Evolutionary conservation across 116 monocot species (phyloP).

Genomic region (Thalassia testudinum): DNA sequence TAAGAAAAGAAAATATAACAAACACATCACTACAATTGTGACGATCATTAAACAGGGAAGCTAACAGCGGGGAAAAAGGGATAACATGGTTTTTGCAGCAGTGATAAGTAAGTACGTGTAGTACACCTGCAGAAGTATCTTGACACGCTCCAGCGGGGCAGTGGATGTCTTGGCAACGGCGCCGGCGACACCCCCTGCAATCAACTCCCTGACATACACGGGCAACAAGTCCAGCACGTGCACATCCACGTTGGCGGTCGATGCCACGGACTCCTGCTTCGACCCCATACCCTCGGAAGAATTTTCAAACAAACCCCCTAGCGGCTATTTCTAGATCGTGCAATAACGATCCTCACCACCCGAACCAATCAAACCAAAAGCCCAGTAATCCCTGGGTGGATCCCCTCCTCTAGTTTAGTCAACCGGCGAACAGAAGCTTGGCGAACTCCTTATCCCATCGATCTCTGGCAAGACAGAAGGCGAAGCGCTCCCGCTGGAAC

Average conservation of each 20-base stretch:
- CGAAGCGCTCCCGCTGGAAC: slow-evolving; percentile 5
- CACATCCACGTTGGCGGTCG: slow-evolving; percentile 31
- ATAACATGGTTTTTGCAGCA: too few relatives aligned
- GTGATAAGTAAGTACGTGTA: too few relatives aligned
- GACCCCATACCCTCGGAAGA: slow-evolving; percentile 12
- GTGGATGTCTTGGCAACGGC: slow-evolving; percentile 52
- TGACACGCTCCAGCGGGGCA: slow-evolving; percentile 60
- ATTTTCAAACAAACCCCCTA: not conserved
- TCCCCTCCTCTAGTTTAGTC: not conserved
- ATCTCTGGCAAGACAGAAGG: slow-evolving; percentile 23
- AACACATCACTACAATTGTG: too few relatives aligned
- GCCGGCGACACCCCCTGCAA: slow-evolving; percentile 58
- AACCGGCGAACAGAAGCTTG: slow-evolving; percentile 20
- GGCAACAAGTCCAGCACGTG: slow-evolving; percentile 36
- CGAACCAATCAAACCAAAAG: too few relatives aligned
- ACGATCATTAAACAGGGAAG: too few relatives aligned
- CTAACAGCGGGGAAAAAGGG: too few relatives aligned
- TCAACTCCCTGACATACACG: slow-evolving; percentile 51
- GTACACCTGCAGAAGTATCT: slow-evolving; percentile 66
- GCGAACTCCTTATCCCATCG: slow-evolving; percentile 56
- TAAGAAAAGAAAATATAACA: too few relatives aligned
- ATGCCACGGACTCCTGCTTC: slow-evolving; percentile 9
- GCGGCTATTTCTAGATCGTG: too few relatives aligned
- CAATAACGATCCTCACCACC: too few relatives aligned
- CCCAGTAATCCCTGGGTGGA: too few relatives aligned